A percentile compares a stretch with the other conserved stretches of the same genome.
These are phyloP conservation scores for Xylariaceae sp. DNA, from an alignment of 2,329 filamentous ascomycete species.

Conservation along the genomic window DNA sequence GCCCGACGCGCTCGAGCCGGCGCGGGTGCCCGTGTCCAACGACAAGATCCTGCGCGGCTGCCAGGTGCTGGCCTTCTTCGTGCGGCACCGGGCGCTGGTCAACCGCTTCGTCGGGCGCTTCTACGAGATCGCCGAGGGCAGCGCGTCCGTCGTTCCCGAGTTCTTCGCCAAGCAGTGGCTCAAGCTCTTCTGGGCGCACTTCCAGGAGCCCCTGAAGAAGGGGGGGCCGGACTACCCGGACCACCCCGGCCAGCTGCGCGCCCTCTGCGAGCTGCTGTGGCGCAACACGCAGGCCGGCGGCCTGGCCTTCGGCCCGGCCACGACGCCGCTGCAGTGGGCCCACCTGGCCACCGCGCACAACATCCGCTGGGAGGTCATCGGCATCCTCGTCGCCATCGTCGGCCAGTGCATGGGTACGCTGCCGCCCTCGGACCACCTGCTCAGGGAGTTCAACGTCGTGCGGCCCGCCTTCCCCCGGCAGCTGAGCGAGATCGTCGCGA, in stretches of 20 bases:
- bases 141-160: slow-evolving; percentile 18
- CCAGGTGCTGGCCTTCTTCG: slow-evolving; percentile 24
- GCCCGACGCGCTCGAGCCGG: slow-evolving; percentile 16
- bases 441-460: slow-evolving; percentile 19
- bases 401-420: slow-evolving; percentile 21
- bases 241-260: slow-evolving; percentile 24
- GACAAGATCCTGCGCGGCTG: slow-evolving; percentile 24
- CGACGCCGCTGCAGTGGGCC: slow-evolving; percentile 21
- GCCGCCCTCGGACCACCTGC: slow-evolving; percentile 19
- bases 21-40: slow-evolving; percentile 20
- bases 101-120: slow-evolving; percentile 22
- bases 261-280: slow-evolving; percentile 26
- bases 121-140: slow-evolving; percentile 22
- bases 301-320: slow-evolving; percentile 20
- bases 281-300: slow-evolving; percentile 25
- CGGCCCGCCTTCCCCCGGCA: slow-evolving; percentile 19
- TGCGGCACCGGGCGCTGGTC: slow-evolving; percentile 22
- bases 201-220: slow-evolving; percentile 20
- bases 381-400: slow-evolving; percentile 22
- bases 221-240: slow-evolving; percentile 25
- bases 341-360: slow-evolving; percentile 21
- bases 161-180: slow-evolving; percentile 28
- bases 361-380: slow-evolving; percentile 29
- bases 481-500: slow-evolving; percentile 21
- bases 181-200: slow-evolving; percentile 18